Conservation (phyloP, 805 yeast species). For the Schizosaccharomyces pombe region DNA sequence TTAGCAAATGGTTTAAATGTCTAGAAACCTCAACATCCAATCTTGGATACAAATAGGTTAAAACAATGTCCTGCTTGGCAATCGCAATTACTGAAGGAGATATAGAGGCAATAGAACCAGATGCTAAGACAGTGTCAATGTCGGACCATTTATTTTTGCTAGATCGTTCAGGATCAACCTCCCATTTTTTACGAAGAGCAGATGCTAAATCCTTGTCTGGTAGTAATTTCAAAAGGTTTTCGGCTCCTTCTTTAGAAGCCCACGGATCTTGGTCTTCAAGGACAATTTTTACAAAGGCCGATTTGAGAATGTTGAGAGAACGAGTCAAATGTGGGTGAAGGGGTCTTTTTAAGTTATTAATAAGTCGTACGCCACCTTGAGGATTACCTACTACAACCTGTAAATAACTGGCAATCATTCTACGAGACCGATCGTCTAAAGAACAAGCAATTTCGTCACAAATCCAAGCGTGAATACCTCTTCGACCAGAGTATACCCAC, state of each 20-base stretch:
- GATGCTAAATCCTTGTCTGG: conserved; percentile 28
- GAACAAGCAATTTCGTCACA: conserved; percentile 63
- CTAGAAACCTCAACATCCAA: conserved; percentile 81
- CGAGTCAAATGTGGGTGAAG: conserved; percentile 66
- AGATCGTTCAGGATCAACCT: conserved; percentile 24
- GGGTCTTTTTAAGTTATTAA: conserved; percentile 41
- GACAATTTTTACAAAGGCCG: conserved; percentile 39
- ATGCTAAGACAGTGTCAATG: conserved; percentile 24
- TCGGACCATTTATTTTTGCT: conserved; percentile 60
- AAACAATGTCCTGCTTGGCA: conserved; percentile 59
- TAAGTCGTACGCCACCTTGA: conserved; percentile 21
- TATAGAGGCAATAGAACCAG: conserved; percentile 16
- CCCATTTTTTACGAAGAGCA: conserved; percentile 39
- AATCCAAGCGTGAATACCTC: conserved; percentile 98
- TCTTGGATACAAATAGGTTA: conserved; percentile 69
- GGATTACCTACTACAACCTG: conserved; percentile 35
- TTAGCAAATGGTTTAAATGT: conserved; percentile 71
- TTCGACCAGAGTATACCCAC: conserved; percentile 95
- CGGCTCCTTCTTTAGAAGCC: conserved; percentile 31
- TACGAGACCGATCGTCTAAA: conserved; percentile 48
- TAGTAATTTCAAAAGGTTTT: conserved; percentile 34
- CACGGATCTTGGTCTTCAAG: conserved; percentile 76
- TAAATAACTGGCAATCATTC: conserved; percentile 62
- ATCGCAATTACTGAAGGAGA: conserved; percentile 32
- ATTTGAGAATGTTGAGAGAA: conserved; percentile 42